Conservation (phyloP, 176 grass and related monocot species). For the Tillandsia fasciculata region DNA sequence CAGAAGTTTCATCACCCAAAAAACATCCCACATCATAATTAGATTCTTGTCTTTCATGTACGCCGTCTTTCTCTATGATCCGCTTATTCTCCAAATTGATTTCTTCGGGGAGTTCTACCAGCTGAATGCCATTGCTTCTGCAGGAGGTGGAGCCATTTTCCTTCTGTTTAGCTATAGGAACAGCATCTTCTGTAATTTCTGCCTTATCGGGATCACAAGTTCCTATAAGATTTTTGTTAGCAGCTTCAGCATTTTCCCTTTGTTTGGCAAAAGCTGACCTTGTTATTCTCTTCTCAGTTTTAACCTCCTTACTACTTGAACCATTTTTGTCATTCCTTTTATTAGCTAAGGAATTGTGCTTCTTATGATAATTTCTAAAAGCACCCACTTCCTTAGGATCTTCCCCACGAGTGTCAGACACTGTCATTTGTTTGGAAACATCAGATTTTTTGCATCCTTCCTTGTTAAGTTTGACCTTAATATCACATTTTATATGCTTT, state of each 20-base stretch:
- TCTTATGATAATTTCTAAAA: constrained; percentile 36
- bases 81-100: no score
- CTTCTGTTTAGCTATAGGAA: constrained; percentile 29
- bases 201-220: constrained; percentile 17
- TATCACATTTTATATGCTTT: constrained; percentile 11
- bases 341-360: constrained; percentile 23
- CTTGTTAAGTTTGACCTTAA: neutral
- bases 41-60: no score
- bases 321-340: constrained; percentile 18
- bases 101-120: no score
- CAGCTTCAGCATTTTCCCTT: constrained; percentile 30
- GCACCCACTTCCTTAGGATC: constrained; percentile 27
- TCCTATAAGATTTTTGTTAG: constrained; percentile 14
- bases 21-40: no score
- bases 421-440: neutral
- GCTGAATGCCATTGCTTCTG: constrained; percentile 26
- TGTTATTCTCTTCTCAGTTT: constrained; percentile 62
- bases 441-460: constrained; percentile 1
- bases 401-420: neutral
- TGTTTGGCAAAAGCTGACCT: constrained; percentile 55
- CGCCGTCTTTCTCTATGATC: no score
- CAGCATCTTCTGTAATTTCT: constrained; percentile 22
- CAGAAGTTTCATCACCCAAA: no score
- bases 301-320: constrained; percentile 18
- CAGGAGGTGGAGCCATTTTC: constrained; percentile 35